phyloP scores from a whole-genome alignment of 208 protist genomes.

The Leishmania amazonensis region DNA sequence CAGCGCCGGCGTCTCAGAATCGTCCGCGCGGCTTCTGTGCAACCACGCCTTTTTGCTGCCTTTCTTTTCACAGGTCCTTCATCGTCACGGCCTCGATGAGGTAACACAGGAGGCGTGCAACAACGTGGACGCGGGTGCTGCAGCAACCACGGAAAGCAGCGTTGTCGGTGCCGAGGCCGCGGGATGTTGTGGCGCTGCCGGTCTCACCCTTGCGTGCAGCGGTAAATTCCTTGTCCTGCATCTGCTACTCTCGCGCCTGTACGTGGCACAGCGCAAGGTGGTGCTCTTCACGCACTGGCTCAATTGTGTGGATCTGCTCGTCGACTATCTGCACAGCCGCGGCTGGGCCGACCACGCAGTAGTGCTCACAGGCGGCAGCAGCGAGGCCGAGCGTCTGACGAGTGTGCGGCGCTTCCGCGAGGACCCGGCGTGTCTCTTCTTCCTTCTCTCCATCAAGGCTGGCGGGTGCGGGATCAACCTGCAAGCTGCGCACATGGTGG shows the following conservation, averaged over 20 bases:
- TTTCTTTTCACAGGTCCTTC: slow-evolving; percentile 45
- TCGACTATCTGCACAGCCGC: slow-evolving; percentile 80
- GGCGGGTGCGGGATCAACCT: slow-evolving; percentile 98
- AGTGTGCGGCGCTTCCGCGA: slow-evolving; percentile 91
- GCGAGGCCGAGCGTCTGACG: slow-evolving; percentile 54
- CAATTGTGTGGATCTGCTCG: slow-evolving; percentile 94
- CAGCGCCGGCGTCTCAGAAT: slow-evolving; percentile 44
- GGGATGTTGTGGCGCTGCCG: slow-evolving; percentile 24
- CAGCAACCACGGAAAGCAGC: slow-evolving; percentile 31
- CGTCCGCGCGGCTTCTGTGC: slow-evolving; percentile 55
- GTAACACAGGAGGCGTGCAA: not conserved
- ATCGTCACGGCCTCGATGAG: slow-evolving; percentile 25
- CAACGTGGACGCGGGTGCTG: not conserved
- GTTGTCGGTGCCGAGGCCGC: not conserved
- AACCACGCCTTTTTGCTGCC: slow-evolving; percentile 64
- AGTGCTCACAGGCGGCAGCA: slow-evolving; percentile 73
- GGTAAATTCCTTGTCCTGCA: slow-evolving; percentile 94
- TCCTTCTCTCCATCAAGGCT: slow-evolving; percentile 96
- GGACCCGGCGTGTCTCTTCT: slow-evolving; percentile 88
- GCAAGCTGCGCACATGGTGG: slow-evolving; percentile 95
- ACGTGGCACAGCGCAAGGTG: slow-evolving; percentile 62
- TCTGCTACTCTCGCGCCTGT: slow-evolving; percentile 64
- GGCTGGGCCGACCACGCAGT: slow-evolving; percentile 41
- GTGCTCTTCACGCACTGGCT: slow-evolving; percentile 99
- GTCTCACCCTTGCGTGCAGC: slow-evolving; percentile 52